Base-by-base conservation (phyloP, 441 rosid species). In the Erysimum pusillum region DNA sequence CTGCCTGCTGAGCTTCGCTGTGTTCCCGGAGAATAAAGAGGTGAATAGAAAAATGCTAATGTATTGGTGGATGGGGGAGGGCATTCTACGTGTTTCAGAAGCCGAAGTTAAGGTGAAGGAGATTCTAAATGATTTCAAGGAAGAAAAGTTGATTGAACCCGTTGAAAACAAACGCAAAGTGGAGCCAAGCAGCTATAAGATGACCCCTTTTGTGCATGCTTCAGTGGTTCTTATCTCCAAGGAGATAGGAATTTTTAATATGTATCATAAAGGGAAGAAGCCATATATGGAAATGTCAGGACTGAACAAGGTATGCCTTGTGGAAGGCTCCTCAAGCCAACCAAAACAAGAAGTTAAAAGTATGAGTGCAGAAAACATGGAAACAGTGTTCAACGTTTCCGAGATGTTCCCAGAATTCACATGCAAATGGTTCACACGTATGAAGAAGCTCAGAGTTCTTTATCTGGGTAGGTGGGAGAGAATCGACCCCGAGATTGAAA, bases 1-100 rank as follows among this genome's bases (percentile, higher is more conserved):
- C 25, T 22, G 25, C 25, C 25, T 22, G 77, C 59, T 83, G 51
- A 76, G 75, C 56, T 83, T 88, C 53, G 70, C 81, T 2, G 76
- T 79, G 13, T 82, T 88, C 69, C 85, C 88, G 0, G 82, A 84
- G 80, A 70, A 80, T 53, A 81, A 79, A 15, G 80, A 63, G 63
- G 75, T 87, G n/a, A 84, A 77, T 32, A 84, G 83, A 79, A 82
- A 84, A 61, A 28, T 85, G 61, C 59, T 85, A 9, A 79, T 69
- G 66, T 75, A 78, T 61, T 86, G 87, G 92, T 88, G 89, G 90
- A 45, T 82, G 7, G 87, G 84, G 6, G 87, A 88, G 42, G 76
- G 78, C 0, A 46, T 82, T 3, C 22, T 41, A n/a, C n/a, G n/a
- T n/a, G n/a, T n/a, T n/a, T n/a, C n/a, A n/a, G n/a, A n/a, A n/a